Conservation (phyloP, 208 protist genomes). For the Crithidia brevicula region DNA sequence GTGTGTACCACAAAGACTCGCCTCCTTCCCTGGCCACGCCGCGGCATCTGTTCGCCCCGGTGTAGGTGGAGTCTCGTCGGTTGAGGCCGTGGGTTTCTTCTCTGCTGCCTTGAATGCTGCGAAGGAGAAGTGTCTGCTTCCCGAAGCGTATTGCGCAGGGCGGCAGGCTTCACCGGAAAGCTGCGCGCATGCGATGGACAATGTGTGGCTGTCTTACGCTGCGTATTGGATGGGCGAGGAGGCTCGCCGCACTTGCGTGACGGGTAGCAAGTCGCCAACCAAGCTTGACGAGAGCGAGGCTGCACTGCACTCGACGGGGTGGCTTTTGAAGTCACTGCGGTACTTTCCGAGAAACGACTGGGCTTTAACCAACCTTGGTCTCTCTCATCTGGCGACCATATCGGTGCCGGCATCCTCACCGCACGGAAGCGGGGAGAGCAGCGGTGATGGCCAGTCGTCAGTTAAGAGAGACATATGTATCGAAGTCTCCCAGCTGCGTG, state of each 20-base stretch:
- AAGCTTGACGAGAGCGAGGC: background rate
- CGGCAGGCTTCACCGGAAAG: background rate
- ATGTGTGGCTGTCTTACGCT: slow-evolving; percentile 40
- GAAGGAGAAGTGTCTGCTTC: background rate
- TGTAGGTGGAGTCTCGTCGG: background rate
- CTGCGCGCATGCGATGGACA: slow-evolving; percentile 24
- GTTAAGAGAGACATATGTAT: background rate
- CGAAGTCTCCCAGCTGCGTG: slow-evolving; percentile 10
- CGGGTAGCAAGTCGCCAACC: background rate
- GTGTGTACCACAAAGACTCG: no score
- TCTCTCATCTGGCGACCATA: slow-evolving; percentile 8
- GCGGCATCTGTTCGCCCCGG: background rate
- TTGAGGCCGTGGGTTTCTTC: slow-evolving; percentile 9
- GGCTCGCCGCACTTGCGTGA: background rate
- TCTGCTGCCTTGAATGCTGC: slow-evolving; percentile 3
- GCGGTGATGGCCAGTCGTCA: background rate
- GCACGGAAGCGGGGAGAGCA: background rate
- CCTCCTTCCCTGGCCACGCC: no score
- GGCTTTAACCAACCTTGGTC: slow-evolving; percentile 42
- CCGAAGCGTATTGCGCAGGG: background rate
- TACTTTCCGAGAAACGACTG: slow-evolving; percentile 51
- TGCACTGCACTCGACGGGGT: slow-evolving; percentile 2
- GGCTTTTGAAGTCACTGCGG: slow-evolving; percentile 22
- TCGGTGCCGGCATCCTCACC: background rate
- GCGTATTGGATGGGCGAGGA: slow-evolving; percentile 47